phyloP scores from a whole-genome alignment of 345 rosid species.

The Conringia planisiliqua region DNA sequence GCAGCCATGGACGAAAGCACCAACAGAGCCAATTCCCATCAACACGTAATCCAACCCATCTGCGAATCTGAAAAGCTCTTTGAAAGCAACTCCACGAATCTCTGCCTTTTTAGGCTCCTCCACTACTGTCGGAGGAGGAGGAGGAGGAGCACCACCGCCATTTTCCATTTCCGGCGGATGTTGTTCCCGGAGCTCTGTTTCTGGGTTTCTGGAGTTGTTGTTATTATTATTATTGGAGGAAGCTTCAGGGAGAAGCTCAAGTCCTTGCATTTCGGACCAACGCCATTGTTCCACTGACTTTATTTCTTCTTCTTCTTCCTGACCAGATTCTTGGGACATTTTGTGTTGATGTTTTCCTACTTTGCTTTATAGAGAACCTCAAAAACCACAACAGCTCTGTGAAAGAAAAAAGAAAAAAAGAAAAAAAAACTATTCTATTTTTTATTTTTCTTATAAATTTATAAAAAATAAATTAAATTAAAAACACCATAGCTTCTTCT shows the following conservation, averaged over 20 bases:
- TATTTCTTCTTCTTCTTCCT: conserved; percentile 46
- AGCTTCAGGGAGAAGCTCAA: conserved; percentile 68
- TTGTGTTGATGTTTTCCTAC: conserved; percentile 42
- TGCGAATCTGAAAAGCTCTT: conserved; percentile 92
- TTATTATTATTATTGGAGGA: conserved; percentile 26
- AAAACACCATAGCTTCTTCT: conserved; percentile 22
- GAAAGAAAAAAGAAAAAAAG: background rate
- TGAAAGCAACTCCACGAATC: conserved; percentile 59
- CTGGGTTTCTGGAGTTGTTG: conserved; percentile 21
- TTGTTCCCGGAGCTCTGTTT: conserved; percentile 15
- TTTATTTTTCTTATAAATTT: background rate
- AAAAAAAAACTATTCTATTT: background rate
- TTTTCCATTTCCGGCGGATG: conserved; percentile 52
- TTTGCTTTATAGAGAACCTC: conserved; percentile 41
- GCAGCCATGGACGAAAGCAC: conserved; percentile 94
- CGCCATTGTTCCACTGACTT: conserved; percentile 83
- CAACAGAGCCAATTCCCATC: conserved; percentile 96
- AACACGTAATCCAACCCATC: conserved; percentile 86
- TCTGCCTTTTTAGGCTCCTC: conserved; percentile 49
- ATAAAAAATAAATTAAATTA: background rate
- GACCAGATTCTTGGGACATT: conserved; percentile 70
- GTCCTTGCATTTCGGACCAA: conserved; percentile 99
- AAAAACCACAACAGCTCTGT: conserved; percentile 30
- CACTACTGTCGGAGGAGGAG: conserved; percentile 1
- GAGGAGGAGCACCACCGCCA: conserved; percentile 26